These are phyloP conservation scores for Termitomyces titanicus DNA, from an alignment of 768 basidiomycete species.

Conservation along the genomic window DNA sequence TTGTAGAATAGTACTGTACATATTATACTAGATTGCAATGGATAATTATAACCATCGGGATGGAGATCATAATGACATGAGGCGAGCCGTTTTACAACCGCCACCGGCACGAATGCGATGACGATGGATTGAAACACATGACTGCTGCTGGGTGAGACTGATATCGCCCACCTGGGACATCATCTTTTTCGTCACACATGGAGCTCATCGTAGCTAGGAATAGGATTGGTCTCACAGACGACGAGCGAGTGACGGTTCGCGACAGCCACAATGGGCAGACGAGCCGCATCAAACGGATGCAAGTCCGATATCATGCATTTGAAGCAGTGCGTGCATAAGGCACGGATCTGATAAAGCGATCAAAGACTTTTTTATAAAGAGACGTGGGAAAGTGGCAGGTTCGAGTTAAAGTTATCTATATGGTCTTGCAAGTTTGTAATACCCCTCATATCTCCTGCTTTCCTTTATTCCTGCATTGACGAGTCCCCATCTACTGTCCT, in stretches of 20 bases:
- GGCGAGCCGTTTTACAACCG: slow-evolving; percentile 6
- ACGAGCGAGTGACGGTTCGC: neutral
- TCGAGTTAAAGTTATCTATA: slow-evolving; percentile 17
- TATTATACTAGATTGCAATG: neutral
- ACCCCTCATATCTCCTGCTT: slow-evolving; percentile 10
- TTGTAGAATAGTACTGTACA: slow-evolving; percentile 12
- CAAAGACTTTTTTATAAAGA: slow-evolving; percentile 21
- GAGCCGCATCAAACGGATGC: neutral
- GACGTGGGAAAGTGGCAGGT: slow-evolving; percentile 23
- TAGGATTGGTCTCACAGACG: neutral
- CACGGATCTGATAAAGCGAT: slow-evolving; percentile 13
- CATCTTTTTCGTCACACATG: slow-evolving; percentile 9
- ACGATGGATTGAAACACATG: slow-evolving; percentile 11
- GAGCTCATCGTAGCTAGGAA: neutral
- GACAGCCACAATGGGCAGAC: neutral
- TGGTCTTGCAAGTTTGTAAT: slow-evolving; percentile 23
- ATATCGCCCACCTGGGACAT: slow-evolving; percentile 7
- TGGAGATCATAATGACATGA: neutral
- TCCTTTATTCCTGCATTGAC: slow-evolving; percentile 13
- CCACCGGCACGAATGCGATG: slow-evolving; percentile 3
- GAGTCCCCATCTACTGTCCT: slow-evolving; percentile 16
- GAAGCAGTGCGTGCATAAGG: slow-evolving; percentile 5
- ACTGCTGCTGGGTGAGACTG: slow-evolving; percentile 13
- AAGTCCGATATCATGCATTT: neutral
- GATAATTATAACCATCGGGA: slow-evolving; percentile 11